A percentile compares a stretch with the other conserved stretches of the same genome.
Evolutionary conservation across 768 basidiomycete genomes (phyloP).

Genomic region (Tylopilus vinaceipallidus): DNA sequence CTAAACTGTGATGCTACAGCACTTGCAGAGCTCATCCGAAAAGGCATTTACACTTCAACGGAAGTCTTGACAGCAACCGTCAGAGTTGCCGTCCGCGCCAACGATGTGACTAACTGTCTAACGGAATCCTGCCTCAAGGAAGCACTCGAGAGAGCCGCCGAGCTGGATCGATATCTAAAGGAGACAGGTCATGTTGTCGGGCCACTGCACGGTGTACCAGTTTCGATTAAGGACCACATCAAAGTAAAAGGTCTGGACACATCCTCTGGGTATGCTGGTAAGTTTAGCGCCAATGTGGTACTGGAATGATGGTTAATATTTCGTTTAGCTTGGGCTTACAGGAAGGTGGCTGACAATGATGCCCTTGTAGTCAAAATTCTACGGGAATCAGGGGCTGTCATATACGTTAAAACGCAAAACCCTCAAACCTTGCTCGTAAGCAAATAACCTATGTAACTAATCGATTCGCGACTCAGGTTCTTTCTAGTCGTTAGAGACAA

Average conservation of each 20-base stretch:
- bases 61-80: conserved; percentile 28
- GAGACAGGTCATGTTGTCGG: conserved; percentile 47
- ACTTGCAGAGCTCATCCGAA: conserved; percentile 21
- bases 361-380: conserved; percentile 45
- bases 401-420: conserved; percentile 47
- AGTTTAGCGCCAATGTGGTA: neutral
- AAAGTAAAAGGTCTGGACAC: conserved; percentile 43
- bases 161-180: conserved; percentile 47
- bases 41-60: conserved; percentile 22
- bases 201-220: conserved; percentile 44
- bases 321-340: conserved; percentile 39
- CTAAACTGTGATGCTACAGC: conserved; percentile 32
- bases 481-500: conserved; percentile 47
- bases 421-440: conserved; percentile 49
- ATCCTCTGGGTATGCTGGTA: conserved; percentile 33
- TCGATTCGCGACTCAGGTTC: conserved; percentile 9
- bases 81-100: conserved; percentile 28
- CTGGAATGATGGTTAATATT: conserved; percentile 7
- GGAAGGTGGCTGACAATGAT: conserved; percentile 37
- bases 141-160: conserved; percentile 44
- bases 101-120: conserved; percentile 46
- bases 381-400: conserved; percentile 43
- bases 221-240: conserved; percentile 49
- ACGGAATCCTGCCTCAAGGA: conserved; percentile 58
- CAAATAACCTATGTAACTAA: neutral